A percentile compares a stretch with the other conserved stretches of the same genome.
Evolutionary conservation across 257 asterid genomes (phyloP).

Genomic region (Salvia splendens): DNA sequence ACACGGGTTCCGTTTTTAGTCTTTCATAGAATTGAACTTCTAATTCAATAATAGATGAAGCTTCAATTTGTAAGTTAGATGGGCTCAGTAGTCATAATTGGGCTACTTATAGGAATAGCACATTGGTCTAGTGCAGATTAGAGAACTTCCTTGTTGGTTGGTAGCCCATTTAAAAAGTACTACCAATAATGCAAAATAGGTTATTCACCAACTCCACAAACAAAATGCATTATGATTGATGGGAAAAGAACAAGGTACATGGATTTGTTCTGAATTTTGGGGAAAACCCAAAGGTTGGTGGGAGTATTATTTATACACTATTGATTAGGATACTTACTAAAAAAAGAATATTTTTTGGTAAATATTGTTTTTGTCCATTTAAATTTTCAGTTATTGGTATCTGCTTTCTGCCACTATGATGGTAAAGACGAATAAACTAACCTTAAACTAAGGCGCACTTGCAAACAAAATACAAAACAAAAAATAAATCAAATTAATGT

Average conservation of each 20-base stretch:
- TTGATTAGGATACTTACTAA: slow-evolving; percentile 13
- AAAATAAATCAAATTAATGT: background rate
- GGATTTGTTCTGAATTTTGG: slow-evolving; percentile 31
- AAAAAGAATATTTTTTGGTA: background rate
- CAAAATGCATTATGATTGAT: slow-evolving; percentile 6
- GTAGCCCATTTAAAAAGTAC: no score
- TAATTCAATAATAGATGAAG: background rate
- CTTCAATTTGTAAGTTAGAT: background rate
- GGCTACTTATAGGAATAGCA: background rate
- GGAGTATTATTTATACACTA: slow-evolving; percentile 6
- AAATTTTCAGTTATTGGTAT: slow-evolving; percentile 19
- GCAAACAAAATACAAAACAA: background rate
- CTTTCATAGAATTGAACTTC: no score
- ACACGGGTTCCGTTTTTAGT: no score
- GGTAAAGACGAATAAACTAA: slow-evolving; percentile 14
- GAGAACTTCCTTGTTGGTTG: no score
- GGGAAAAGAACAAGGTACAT: background rate
- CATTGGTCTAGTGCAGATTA: background rate
- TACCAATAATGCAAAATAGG: background rate
- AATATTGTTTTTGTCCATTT: background rate
- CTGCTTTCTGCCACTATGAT: slow-evolving; percentile 22
- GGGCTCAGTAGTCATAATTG: background rate
- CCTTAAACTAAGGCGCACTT: slow-evolving; percentile 3
- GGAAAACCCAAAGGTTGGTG: slow-evolving; percentile 15
- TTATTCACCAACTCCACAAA: slow-evolving; percentile 18